Conservation (phyloP, 768 basidiomycete species). For the Serendipita indica region DNA sequence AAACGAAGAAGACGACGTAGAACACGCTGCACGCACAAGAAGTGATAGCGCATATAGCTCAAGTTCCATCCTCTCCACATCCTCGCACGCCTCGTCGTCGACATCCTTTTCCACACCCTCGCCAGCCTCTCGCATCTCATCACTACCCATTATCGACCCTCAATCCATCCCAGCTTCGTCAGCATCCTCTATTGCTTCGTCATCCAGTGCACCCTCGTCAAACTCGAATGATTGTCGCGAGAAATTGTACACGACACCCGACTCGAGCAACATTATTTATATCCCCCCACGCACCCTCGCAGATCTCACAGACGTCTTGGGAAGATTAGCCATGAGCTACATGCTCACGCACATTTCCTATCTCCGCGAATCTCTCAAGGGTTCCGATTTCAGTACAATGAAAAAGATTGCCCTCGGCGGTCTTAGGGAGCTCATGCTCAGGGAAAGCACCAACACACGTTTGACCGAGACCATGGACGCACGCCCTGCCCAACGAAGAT, state of each 20-base stretch:
- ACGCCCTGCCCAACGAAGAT: too few species aligned
- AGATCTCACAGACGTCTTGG: conserved; percentile 64
- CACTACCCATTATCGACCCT: neutral
- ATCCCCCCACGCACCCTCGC: conserved; percentile 46
- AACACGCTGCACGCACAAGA: neutral
- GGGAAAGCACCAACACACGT: too few species aligned
- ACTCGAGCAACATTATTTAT: conserved; percentile 47
- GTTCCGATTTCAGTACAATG: conserved; percentile 2
- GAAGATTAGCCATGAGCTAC: conserved; percentile 4
- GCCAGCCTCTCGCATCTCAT: neutral
- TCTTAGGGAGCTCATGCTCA: too few species aligned
- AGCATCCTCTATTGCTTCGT: neutral
- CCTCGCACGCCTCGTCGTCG: neutral
- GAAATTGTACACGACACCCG: neutral
- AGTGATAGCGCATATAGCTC: too few species aligned
- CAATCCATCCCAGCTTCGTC: neutral
- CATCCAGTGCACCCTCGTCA: conserved; percentile 10
- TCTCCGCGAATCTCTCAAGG: neutral
- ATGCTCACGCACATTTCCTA: conserved; percentile 7
- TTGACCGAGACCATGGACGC: too few species aligned
- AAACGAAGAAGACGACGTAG: neutral
- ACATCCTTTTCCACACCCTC: neutral
- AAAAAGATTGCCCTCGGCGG: neutral
- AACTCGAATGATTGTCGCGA: neutral
- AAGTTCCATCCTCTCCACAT: neutral